phyloP scores from a whole-genome alignment of 495 filamentous ascomycete genomes.

The Xylaria castorea region DNA sequence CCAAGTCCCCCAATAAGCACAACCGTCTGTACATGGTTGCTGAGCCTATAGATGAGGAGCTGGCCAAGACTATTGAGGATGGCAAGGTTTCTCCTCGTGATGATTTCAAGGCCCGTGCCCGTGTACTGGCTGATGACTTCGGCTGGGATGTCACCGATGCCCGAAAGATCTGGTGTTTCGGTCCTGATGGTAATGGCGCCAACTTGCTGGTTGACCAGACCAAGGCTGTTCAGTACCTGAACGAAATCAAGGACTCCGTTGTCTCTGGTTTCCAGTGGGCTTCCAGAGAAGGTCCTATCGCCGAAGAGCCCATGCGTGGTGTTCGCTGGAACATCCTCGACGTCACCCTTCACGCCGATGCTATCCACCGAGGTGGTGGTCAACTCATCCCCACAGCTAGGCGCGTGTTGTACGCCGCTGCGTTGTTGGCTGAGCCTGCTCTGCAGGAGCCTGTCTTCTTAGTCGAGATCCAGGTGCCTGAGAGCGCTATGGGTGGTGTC shows the following conservation, averaged over 20 bases:
- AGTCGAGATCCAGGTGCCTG: slow-evolving; percentile 98
- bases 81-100: slow-evolving; percentile 95
- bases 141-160: slow-evolving; percentile 99
- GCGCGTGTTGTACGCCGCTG: slow-evolving; percentile 93
- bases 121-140: slow-evolving; percentile 94
- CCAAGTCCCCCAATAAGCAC: slow-evolving; percentile 99
- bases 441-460: slow-evolving; percentile 98
- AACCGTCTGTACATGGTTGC: slow-evolving; percentile 98
- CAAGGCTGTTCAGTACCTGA: slow-evolving; percentile 99
- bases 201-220: slow-evolving; percentile 99
- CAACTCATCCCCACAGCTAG: slow-evolving; percentile 98
- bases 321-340: slow-evolving; percentile 99
- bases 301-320: slow-evolving; percentile 96
- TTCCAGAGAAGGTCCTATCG: slow-evolving; percentile 94
- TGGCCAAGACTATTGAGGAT: slow-evolving; percentile 85
- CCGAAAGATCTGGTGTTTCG: slow-evolving; percentile 99
- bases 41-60: slow-evolving; percentile 87
- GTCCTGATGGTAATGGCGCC: slow-evolving; percentile 95
- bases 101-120: slow-evolving; percentile 98
- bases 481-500: slow-evolving; percentile 99
- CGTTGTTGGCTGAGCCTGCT: slow-evolving; percentile 87
- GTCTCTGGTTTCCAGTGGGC: slow-evolving; percentile 99
- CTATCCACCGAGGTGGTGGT: slow-evolving; percentile 99
- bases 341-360: slow-evolving; percentile 99
- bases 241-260: slow-evolving; percentile 99